These are phyloP conservation scores for Podospora bellae-mahoneyi DNA, from an alignment of 495 filamentous ascomycete genomes.

Conservation along the genomic window DNA sequence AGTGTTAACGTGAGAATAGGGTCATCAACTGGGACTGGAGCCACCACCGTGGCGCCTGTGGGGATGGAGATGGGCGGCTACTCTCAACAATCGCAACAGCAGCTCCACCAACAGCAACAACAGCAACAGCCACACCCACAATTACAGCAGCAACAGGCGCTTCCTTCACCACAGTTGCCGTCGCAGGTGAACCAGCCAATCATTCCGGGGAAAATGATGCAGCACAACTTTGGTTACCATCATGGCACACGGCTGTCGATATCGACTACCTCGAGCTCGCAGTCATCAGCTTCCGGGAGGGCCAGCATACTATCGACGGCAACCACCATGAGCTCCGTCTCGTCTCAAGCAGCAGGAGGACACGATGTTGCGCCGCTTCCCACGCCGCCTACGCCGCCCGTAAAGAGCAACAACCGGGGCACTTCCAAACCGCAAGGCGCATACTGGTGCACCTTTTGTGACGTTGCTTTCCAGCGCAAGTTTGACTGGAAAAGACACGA, in stretches of 20 bases:
- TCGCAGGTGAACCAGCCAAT: conserved; percentile 24
- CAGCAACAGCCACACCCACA: conserved; percentile 14
- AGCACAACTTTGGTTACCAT: conserved; percentile 5
- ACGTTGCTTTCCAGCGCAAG: conserved; percentile 50
- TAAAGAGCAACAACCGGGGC: conserved; percentile 31
- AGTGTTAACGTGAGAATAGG: neutral
- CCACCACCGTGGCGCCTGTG: neutral
- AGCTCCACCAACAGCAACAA: conserved; percentile 17
- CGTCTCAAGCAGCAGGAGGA: conserved; percentile 20
- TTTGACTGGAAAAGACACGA: conserved; percentile 54
- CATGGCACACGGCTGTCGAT: conserved; percentile 32
- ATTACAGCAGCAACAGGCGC: conserved; percentile 9
- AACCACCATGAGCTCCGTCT: conserved; percentile 33
- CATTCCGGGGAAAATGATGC: conserved; percentile 12
- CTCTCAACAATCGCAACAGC: conserved; percentile 20
- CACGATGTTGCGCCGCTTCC: conserved; percentile 21
- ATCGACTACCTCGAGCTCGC: conserved; percentile 35
- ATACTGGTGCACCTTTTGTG: conserved; percentile 53
- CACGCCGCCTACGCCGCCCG: conserved; percentile 18
- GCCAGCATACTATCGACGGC: conserved; percentile 32
- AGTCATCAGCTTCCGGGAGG: conserved; percentile 36
- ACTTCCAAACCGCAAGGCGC: conserved; percentile 34
- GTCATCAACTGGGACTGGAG: conserved; percentile 4
- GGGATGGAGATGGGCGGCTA: conserved; percentile 18
- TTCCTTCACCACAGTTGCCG: conserved; percentile 9